Evolutionary conservation across 1,139 yeast species (phyloP), one percentile per base, ranked within the genome.

Genomic region (Diutina neorugosa): DNA sequence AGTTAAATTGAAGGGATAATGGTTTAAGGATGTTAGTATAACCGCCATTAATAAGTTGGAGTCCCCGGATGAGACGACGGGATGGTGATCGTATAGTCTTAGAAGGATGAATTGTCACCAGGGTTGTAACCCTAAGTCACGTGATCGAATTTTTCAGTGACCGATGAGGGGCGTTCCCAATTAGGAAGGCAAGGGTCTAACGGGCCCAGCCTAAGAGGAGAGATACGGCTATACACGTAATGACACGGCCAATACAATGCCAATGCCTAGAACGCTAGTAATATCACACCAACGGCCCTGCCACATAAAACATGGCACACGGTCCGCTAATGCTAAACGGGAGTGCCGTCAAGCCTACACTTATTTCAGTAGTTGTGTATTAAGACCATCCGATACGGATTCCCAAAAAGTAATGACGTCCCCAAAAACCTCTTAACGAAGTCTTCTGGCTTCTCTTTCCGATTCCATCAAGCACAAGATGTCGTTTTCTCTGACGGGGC

Each of bases 401-500:
- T 46, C 50, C 50, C 50, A 46, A 25, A 46, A 18, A 27, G 25
- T 23, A 46, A 46, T 27, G 27, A 46, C 50, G n/a, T 23, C 48
- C 48, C 31, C 25, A 50, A n/a, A n/a, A n/a, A 16, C 46, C 18
- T 16, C 47, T 67, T 73, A 74, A 72, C 79, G 78, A 66, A 74
- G 74, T 73, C 79, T 74, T 80, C 94, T 86, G 70, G 98, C 98
- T 83, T 93, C 98, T 85, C 98, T 93, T 83, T 93, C 98, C 67
- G 98, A 93, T 82, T 93, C 98, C 96, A 93, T 93, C 76, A 93
- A 84, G 77, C 96, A 93, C 76, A 93, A 86, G 78, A 93, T 89
- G 77, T 93, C 98, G 80, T 91, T 89, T 80, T 91, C 98, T 81
- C 98, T 89, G 75, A 91, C 98, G 77, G 98, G 97, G 70, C 98